Evolutionary conservation across 75 land plant genomes (phyloP), one percentile per base, ranked within the genome.

Genomic region (Sequoia sempervirens): DNA sequence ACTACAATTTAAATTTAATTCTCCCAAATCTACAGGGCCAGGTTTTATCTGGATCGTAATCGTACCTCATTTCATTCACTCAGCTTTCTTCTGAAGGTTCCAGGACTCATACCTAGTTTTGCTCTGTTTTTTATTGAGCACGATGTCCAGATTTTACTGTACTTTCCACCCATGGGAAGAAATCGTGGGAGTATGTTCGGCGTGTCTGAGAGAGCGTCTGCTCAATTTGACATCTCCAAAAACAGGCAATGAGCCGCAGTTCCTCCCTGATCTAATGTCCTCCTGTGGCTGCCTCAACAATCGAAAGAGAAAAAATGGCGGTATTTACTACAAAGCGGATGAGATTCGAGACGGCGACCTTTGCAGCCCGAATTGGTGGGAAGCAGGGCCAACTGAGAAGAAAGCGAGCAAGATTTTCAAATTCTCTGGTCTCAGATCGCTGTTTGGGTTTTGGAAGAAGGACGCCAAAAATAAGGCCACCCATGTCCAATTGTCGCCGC

Each of bases 341-440:
- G 66, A 20, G 66, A 61, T 23, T 61, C 66, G 66, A 61, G n/a
- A 61, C 9, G n/a, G n/a, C 66, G 66, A 61, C 26, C 66, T 23
- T 0, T 17, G 61, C 23, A 14, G 15, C 23, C 23, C 5, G 15
- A 56, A 56, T 56, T 56, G 61, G 61, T 56, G 61, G 9, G 66
- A 61, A 5, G 26, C 66, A 26, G 28, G 20, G n/a, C 66, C 26
- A 0, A 6, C 66, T 61, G 66, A 61, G 26, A 61, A 61, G 66
- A 61, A 61, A 61, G 66, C n/a, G 66, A 61, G 66, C 66, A 61
- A 61, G n/a, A 61, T 61, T 61, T 61, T 61, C n/a, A 61, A 61
- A 26, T 61, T 61, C n/a, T 61, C 66, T 0, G 28, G 28, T 1
- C 66, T 61, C 66, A 61, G 66, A 23, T 61, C 66, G 1, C 28